Evolutionary conservation across 768 basidiomycete genomes (phyloP).

Genomic region (Chiua virens): DNA sequence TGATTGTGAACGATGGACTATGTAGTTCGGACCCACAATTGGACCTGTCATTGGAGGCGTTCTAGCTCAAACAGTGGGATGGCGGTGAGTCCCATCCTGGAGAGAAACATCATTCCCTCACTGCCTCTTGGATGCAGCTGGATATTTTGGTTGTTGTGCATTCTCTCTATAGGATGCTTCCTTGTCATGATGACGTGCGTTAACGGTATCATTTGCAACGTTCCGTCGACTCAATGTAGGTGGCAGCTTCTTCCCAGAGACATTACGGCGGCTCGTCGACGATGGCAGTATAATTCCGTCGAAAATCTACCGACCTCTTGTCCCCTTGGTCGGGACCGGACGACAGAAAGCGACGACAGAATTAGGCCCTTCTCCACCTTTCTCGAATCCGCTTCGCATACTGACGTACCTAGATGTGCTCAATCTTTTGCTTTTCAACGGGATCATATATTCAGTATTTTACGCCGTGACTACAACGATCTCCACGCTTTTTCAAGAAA

Average conservation of each 20-base stretch:
- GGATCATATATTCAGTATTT: conserved; percentile 53
- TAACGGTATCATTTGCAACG: not conserved
- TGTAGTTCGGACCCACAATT: conserved; percentile 59
- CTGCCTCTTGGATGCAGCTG: conserved; percentile 5
- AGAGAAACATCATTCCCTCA: not conserved
- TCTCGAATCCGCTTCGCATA: conserved; percentile 40
- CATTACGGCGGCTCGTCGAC: conserved; percentile 22
- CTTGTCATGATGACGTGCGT: conserved; percentile 14
- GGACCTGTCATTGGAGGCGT: conserved; percentile 53
- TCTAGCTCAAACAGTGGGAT: conserved; percentile 57
- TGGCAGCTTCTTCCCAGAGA: conserved; percentile 25
- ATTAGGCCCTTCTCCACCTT: conserved; percentile 11
- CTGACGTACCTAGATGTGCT: conserved; percentile 39
- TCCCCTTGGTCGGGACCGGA: conserved; percentile 25
- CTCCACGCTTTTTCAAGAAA: conserved; percentile 50
- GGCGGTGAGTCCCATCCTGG: conserved; percentile 47
- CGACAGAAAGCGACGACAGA: conserved; percentile 10
- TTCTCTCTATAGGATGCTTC: conserved; percentile 14
- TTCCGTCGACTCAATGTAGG: not conserved
- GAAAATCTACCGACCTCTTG: conserved; percentile 27
- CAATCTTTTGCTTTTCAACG: conserved; percentile 49
- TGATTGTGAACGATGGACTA: not conserved
- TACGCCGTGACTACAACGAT: conserved; percentile 44
- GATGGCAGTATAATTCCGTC: conserved; percentile 30
- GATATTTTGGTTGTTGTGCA: conserved; percentile 25